A percentile compares a stretch with the other conserved stretches of the same genome.
Conservation (phyloP, 306 rosid genomes). For the Citrullus amarus region DNA sequence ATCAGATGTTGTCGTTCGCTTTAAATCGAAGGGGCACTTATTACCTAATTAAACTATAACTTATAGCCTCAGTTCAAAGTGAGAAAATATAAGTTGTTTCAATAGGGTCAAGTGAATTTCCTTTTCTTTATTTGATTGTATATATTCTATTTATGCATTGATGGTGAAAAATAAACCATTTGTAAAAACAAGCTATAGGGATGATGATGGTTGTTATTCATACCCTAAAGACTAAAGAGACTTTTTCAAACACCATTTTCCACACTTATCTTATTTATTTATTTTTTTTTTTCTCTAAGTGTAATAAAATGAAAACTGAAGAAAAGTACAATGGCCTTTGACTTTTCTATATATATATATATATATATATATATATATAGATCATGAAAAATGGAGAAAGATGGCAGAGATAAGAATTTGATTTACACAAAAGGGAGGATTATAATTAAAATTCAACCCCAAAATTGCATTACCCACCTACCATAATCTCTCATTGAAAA, state of each 20-base stretch:
- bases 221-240: background rate
- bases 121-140: background rate
- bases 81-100: background rate
- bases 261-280: background rate
- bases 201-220: background rate
- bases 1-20: background rate
- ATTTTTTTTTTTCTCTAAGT: background rate
- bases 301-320: background rate
- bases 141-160: background rate
- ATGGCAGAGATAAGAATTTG: background rate
- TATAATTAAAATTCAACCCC: background rate
- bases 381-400: slow-evolving; percentile 10
- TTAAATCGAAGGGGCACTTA: background rate
- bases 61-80: background rate
- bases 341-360: no score
- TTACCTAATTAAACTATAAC: background rate
- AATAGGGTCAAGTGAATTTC: background rate
- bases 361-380: background rate
- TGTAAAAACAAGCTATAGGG: background rate
- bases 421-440: background rate
- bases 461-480: background rate
- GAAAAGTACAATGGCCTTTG: background rate
- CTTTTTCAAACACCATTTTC: background rate
- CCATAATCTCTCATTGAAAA: background rate
- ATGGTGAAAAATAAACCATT: background rate